Base-by-base conservation (phyloP, 495 filamentous ascomycete species). In the Gamarada debralockiae region DNA sequence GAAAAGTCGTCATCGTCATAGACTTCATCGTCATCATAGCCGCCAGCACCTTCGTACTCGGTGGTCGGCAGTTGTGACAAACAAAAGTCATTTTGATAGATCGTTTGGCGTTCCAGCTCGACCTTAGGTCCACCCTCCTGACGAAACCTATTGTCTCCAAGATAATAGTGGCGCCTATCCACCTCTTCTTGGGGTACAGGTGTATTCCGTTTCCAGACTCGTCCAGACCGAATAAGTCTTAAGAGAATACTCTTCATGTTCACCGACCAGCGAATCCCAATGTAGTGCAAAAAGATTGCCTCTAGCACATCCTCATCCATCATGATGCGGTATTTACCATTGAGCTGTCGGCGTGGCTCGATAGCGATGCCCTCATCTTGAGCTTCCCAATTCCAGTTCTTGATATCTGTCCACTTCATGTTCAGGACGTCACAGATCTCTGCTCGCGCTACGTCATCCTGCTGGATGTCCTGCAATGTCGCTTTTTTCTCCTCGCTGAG, bases 221-320 rank as follows among this genome's bases (percentile, higher is more conserved):
- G 27, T 71, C 70, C 6, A 1, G 53, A 57, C 48, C 61, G 52
- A 40, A 63, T 64, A 20, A 78, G 64, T 0, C 20, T 12, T 20
- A 56, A 64, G 23, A 84, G 73, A 0, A 60, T 64, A 3, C 37
- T 18, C 23, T 80, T 77, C 51, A 85, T 67, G 4, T 72, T 57
- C 17, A 78, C 75, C 25, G 77, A 73, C 73, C 80, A 81, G 27
- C 68, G 71, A 23, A 80, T 64, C 14, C 84, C 83, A 23, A 88
- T 73, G 48, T 80, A 83, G 45, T 87, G 80, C 24, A 87, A 68
- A 52, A 87, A 75, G 13, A 88, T 74, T 17, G 77, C 75, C 46
- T 87, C 81, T 9, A 86, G 65, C 25, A 87, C 69, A 52, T 87
- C 85, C 54, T 85, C 83, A 52, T 88, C 82, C 76, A 84, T 82